Base-by-base conservation (phyloP, 805 yeast genomes). In the Saccharomycopsis selenospora region DNA sequence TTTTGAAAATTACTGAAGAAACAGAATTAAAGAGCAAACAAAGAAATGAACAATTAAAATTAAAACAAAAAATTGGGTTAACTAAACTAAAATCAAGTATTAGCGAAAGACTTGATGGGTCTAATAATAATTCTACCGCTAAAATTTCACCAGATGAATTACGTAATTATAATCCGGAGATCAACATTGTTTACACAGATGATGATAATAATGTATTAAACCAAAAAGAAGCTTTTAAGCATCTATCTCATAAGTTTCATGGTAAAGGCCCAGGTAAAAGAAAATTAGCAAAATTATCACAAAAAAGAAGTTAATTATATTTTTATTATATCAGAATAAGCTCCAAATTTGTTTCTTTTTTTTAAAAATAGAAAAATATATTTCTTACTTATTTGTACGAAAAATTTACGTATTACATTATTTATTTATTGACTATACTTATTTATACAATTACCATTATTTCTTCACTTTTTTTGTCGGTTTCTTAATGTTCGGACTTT, bases 201-300 rank as follows among this genome's bases (percentile, higher is more conserved):
- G 75, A 74, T 38, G 51, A 61, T 1, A 82, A 82, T 2, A 63
- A 67, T 18, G 66, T 65, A 3, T 57, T 78, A n/a, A 59, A 63
- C 44, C 66, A 71, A 6, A 78, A 76, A 56, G 72, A 73, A 52
- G 83, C 84, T 3, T 78, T 68, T 64, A 78, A 78, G 61, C 69
- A 70, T 50, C 60, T 77, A 45, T 75, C 80, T 17, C 81, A 76
- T 49, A 69, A 75, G 56, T 78, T 76, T 58, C 83, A 78, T 58
- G 83, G 82, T 5, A 52, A 54, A 27, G 51, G 43, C 4, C 48
- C 48, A 22, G 49, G 51, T 22, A 52, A 52, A n/a, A 38, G 42
- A 22, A 52, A 52, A 22, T 52, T 48, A 18, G 49, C 51, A 13
- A 51, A 48, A 44, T 24, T 26, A 36, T 14, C 18, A n/a, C 14